A percentile compares a stretch with the other conserved stretches of the same genome.
phyloP scores from a whole-genome alignment of 805 yeast genomes.

The Tetrapisispora nanseiensis region DNA sequence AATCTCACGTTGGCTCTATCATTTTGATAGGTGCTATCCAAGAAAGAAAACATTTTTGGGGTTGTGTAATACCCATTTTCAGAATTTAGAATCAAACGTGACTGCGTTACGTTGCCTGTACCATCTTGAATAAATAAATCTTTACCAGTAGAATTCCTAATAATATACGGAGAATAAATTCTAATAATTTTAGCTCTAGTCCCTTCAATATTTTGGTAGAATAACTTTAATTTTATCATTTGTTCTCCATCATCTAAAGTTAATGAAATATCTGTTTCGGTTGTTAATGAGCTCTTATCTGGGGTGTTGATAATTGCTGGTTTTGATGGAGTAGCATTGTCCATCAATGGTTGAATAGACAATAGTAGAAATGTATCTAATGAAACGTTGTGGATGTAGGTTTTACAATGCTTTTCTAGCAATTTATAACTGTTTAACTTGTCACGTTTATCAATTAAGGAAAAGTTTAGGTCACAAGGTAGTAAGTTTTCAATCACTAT shows the following conservation, averaged over 20 bases:
- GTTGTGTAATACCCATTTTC: constrained; percentile 27
- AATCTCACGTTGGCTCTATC: constrained; percentile 59
- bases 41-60: constrained; percentile 85
- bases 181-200: constrained; percentile 50
- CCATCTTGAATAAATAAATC: constrained; percentile 51
- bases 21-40: constrained; percentile 42
- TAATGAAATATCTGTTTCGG: constrained; percentile 45
- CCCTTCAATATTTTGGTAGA: constrained; percentile 44
- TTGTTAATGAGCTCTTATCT: constrained; percentile 40
- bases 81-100: constrained; percentile 30
- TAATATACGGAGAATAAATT: constrained; percentile 76
- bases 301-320: constrained; percentile 39
- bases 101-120: constrained; percentile 41
- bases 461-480: constrained; percentile 70
- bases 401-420: constrained; percentile 54
- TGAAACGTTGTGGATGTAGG: constrained; percentile 72
- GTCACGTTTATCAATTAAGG: constrained; percentile 66
- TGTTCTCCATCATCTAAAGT: constrained; percentile 55
- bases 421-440: constrained; percentile 56
- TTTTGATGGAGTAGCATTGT: constrained; percentile 29
- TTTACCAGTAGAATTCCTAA: constrained; percentile 71
- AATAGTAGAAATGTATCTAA: constrained; percentile 60
- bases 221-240: constrained; percentile 48
- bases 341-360: constrained; percentile 53
- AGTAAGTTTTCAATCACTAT: constrained; percentile 72